Base-by-base conservation (phyloP, 2,329 filamentous ascomycete species). In the Xylaria polymorpha region DNA sequence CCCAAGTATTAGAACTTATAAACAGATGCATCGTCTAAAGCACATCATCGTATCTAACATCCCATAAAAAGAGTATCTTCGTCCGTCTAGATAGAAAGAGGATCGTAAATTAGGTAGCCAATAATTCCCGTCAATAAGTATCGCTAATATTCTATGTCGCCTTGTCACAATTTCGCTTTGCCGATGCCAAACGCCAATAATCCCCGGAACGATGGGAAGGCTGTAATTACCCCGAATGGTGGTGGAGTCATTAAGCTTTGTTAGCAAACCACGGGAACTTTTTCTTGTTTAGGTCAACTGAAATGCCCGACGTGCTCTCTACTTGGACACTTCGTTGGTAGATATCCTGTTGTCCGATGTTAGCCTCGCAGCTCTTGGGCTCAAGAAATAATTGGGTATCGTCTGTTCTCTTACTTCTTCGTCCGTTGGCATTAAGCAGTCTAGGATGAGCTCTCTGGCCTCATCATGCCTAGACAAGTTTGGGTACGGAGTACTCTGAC, bases 401-500 rank as follows among this genome's bases (percentile, higher is more conserved):
- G 25, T n/a, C n/a, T n/a, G n/a, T 25, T 20, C 12, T 14, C 53
- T 83, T 81, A 97, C 94, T 84, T 98, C 95, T 75, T 97, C 94
- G 81, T 97, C 94, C 64, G 90, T 91, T 53, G 90, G 86, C 82
- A 98, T 91, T 76, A 90, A 90, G 73, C 92, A 92, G 76, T 97
- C 93, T 72, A 98, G 81, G 65, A 98, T 89, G 75, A 97, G 80
- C 74, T 92, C 90, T 75, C 90, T 86, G 4, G 92, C 88, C 62
- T 87, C 85, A 68, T 95, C 91, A 75, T 92, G 90, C 75, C 86
- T 90, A 41, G 84, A 83, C 70, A 95, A 83, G 70, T 90, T 91
- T 32, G 89, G 88, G 75, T 98, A 98, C 5, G 94, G 90, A 58
- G 90, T 90, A 63, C 92, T 92, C 80, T 98, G 94, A 76, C 95